Percentiles rank a stretch among this genome's conserved stretches.
These are phyloP conservation scores for Diplodia sapinea DNA, from an alignment of 2,329 filamentous ascomycete genomes.

Conservation along the genomic window DNA sequence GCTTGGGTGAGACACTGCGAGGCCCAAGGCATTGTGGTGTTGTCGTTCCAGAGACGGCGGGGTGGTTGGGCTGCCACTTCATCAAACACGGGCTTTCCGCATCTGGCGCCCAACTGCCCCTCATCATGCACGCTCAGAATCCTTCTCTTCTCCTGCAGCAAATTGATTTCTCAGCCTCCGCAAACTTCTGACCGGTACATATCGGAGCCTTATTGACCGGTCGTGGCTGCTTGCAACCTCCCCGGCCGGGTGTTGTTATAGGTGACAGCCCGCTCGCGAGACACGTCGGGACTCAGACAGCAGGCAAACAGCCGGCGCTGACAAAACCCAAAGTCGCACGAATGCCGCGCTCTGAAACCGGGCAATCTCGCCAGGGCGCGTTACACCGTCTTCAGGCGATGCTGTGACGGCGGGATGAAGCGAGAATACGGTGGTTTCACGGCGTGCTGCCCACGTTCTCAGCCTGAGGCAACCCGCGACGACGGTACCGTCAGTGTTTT, in stretches of 20 bases:
- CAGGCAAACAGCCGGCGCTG: slow-evolving; percentile 8
- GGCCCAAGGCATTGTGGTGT: background rate
- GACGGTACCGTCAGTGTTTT: slow-evolving; percentile 21
- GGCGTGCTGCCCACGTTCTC: slow-evolving; percentile 29
- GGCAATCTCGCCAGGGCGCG: slow-evolving; percentile 12
- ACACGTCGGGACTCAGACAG: slow-evolving; percentile 3
- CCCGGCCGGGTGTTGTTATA: slow-evolving; percentile 15
- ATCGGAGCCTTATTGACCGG: slow-evolving; percentile 14
- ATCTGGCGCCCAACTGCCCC: slow-evolving; percentile 15
- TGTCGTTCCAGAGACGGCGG: background rate
- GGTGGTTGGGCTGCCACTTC: slow-evolving; percentile 5
- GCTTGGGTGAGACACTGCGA: slow-evolving; percentile 5
- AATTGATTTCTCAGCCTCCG: slow-evolving; percentile 1
- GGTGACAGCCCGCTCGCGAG: slow-evolving; percentile 6
- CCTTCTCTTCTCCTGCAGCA: background rate
- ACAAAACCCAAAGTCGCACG: slow-evolving; percentile 20
- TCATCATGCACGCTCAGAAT: background rate
- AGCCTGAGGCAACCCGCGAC: slow-evolving; percentile 28
- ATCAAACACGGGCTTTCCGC: background rate
- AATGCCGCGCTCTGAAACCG: slow-evolving; percentile 4
- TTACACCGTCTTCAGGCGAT: slow-evolving; percentile 17
- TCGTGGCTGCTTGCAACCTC: slow-evolving; percentile 2
- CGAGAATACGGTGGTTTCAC: slow-evolving; percentile 21
- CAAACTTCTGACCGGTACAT: slow-evolving; percentile 10
- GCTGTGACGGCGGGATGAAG: slow-evolving; percentile 23